These are phyloP conservation scores for Phylloporus scabripes DNA, from an alignment of 768 basidiomycete genomes.

Conservation along the genomic window DNA sequence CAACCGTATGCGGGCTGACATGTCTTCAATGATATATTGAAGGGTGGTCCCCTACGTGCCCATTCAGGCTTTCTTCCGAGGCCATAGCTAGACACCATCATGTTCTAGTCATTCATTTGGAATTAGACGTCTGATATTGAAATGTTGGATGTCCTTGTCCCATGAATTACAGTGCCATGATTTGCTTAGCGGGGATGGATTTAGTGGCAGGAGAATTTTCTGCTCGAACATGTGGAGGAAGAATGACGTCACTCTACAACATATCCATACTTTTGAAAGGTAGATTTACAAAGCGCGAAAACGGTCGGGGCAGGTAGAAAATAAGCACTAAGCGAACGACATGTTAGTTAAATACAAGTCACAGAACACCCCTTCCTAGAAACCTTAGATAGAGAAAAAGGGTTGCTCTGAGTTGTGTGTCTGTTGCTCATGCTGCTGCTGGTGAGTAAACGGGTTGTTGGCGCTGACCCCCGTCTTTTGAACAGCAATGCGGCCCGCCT, in stretches of 20 bases:
- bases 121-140: no score
- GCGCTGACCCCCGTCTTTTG: constrained; percentile 44
- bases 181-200: neutral
- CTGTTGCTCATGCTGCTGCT: constrained; percentile 40
- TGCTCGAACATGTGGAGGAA: neutral
- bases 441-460: constrained; percentile 60
- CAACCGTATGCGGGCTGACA: constrained; percentile 79
- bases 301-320: constrained; percentile 4
- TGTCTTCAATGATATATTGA: constrained; percentile 58
- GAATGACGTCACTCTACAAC: constrained; percentile 21
- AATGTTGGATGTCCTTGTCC: no score
- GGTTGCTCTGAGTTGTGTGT: constrained; percentile 60
- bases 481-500: constrained; percentile 43
- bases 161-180: no score
- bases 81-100: no score
- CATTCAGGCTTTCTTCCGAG: no score
- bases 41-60: no score
- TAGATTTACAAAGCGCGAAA: neutral
- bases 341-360: constrained; percentile 11
- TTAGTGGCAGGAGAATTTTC: neutral
- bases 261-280: constrained; percentile 17
- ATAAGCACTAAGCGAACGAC: constrained; percentile 15
- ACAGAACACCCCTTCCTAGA: neutral
- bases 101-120: no score
- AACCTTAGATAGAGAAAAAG: constrained; percentile 65